Base-by-base conservation (phyloP, 331 rosid species). In the Pyracantha coccinea region DNA sequence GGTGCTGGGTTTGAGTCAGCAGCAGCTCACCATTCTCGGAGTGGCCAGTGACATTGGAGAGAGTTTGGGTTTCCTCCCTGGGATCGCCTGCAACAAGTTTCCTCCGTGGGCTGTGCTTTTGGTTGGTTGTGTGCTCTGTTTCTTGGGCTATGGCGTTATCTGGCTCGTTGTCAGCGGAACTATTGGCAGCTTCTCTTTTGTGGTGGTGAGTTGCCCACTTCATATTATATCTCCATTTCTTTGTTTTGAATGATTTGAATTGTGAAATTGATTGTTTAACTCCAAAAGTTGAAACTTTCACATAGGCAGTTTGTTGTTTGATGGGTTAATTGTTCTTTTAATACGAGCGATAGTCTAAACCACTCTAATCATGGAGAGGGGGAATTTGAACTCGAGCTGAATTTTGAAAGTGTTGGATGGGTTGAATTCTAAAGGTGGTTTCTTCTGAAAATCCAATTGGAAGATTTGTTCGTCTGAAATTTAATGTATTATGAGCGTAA, bases 11-110 rank as follows among this genome's bases (percentile, higher is more conserved):
- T 83, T 86, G 23, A 86, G 81, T 68, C 97, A 93, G 87, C 89
- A 78, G 77, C 91, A 91, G 79, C 78, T 93, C 8, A 85, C 98
- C 10, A 47, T 93, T 1, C 88, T 93, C 7, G 97, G 97, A 25
- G 93, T 93, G 63, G 97, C 98, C 54, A 84, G 76, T 82, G 98
- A 91, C 77, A 71, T 88, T 17, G 98, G 97, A 10, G 98, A 91
- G 76, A 89, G 60, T 20, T 47, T 91, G n/a, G 76, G 89, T n/a
- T 35, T 93, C 47, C 87, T 89, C 61, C 93, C 98, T 62, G 96
- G 97, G n/a, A 65, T 89, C 72, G 91, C 90, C 69, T 88, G 90
- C 81, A 93, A 93, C 71, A 89, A 77, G 74, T 83, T 93, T 77
- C 96, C 97, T 50, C 96, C 98, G 59, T 91, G 98, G 98, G 78